A percentile compares a stretch with the other conserved stretches of the same genome.
Conservation (phyloP, 306 rosid genomes). For the Glycine soja region DNA sequence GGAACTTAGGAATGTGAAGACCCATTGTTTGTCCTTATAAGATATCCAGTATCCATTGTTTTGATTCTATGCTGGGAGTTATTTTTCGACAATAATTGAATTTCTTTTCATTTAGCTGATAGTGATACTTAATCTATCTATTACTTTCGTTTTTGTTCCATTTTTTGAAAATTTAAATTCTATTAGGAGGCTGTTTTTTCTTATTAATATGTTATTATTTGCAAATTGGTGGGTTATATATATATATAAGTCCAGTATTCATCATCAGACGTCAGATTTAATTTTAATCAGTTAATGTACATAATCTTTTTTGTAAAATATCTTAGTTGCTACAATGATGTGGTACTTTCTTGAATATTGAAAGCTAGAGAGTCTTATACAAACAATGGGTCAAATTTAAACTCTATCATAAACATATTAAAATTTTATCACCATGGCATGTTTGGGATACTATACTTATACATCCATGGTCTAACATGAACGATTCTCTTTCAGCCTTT, state of each 20-base stretch:
- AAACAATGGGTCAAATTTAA: not conserved
- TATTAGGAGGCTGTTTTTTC: not conserved
- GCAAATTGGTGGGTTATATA: not conserved
- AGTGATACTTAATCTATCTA: not conserved
- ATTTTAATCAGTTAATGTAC: conserved; percentile 15
- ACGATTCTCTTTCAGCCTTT: conserved; percentile 13
- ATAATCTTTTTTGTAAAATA: not conserved
- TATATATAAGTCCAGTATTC: not conserved
- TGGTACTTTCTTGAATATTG: conserved; percentile 32
- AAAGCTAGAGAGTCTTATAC: conserved; percentile 7
- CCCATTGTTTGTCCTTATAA: conserved; percentile 31
- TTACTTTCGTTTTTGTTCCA: not conserved
- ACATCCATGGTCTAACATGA: conserved; percentile 21
- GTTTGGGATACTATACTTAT: not conserved
- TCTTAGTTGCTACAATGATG: conserved; percentile 14
- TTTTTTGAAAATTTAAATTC: conserved; percentile 10
- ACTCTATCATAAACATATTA: not conserved
- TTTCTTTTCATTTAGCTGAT: conserved; percentile 33
- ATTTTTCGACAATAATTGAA: conserved; percentile 1
- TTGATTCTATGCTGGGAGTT: not conserved
- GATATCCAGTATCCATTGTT: conserved; percentile 16
- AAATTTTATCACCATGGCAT: not conserved
- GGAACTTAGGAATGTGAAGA: conserved; percentile 18
- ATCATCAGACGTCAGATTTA: not conserved
- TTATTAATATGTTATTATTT: not conserved